Conservation (phyloP, 1,284 basidiomycete genomes). For the Garcileccinum viscosum region DNA sequence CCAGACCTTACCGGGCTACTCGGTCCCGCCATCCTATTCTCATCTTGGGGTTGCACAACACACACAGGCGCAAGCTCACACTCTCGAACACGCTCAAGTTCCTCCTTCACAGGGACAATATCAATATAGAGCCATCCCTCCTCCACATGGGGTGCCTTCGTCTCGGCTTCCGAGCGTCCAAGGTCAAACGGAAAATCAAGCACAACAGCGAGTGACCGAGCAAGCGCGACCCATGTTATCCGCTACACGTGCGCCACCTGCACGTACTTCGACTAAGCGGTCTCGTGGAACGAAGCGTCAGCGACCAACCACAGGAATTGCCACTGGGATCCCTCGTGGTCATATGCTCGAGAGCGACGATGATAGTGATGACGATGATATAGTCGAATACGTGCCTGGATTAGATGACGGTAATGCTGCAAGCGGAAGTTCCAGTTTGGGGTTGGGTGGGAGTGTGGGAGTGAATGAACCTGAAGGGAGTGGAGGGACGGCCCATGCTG, state of each 20-base stretch:
- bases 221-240: not conserved
- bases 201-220: constrained; percentile 3
- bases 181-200: constrained; percentile 9
- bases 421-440: not conserved
- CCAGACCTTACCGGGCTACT: constrained; percentile 7
- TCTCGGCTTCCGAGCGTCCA: constrained; percentile 4
- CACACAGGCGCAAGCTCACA: constrained; percentile 10
- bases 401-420: constrained; percentile 7
- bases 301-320: constrained; percentile 9
- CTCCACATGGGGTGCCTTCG: constrained; percentile 12
- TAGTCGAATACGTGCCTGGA: constrained; percentile 30
- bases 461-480: constrained; percentile 10
- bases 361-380: constrained; percentile 40
- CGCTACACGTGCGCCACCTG: constrained; percentile 1
- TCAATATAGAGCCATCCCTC: constrained; percentile 6
- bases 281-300: constrained; percentile 30
- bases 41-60: constrained; percentile 9
- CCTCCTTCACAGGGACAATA: constrained; percentile 22
- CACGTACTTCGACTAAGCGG: constrained; percentile 26
- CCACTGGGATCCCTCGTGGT: constrained; percentile 2
- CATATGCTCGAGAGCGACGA: constrained; percentile 33
- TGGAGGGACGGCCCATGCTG: constrained; percentile 15
- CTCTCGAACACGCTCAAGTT: not conserved
- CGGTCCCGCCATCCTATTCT: constrained; percentile 12
- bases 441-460: not conserved